Evolutionary conservation across 371 early-diverging fungal genomes (phyloP), one percentile per base, ranked within the genome.

Genomic region (Zopfochytrium polystomum): DNA sequence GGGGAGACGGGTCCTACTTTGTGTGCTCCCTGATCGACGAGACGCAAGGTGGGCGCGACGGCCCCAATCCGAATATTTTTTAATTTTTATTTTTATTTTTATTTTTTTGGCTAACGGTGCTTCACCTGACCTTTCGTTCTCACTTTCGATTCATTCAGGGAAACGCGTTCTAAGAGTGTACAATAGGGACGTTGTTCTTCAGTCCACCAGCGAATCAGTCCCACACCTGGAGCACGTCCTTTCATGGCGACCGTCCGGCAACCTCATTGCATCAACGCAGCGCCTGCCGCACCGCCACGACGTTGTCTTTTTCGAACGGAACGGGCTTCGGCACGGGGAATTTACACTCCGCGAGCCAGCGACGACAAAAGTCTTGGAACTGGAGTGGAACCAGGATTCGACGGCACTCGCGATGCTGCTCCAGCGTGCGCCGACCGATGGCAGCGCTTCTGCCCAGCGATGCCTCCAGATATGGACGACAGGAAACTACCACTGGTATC

Each of bases 401-500:
- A 80, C 89, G 15, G 75, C 93, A 1, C 74, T 98, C 55, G 94
- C 93, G 0, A 60, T 67, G n/a, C n/a, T n/a, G n/a, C n/a, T n/a
- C 18, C 51, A 38, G 49, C 4, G 51, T 15, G 51, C 38, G 13
- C 53, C 42, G 22, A 38, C 32, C 11, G 26, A 18, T 31, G 26
- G 15, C 25, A 52, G 20, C 49, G 45, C 30, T 9, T 1, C 45
- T 27, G 25, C n/a, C n/a, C n/a, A n/a, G n/a, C n/a, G n/a, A n/a
- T n/a, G 45, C 42, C 85, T 98, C 27, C 92, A 96, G 72, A 75
- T 98, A 42, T 98, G 96, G 96, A 80, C 89, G 0, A 85, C 83
- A 62, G 86, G 82, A 66, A 98, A 98, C 77, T 96, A 96, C 72
- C 84, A 96, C 70, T 98, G 93, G 91, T 96, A 95, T 60, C 67